Base-by-base conservation (phyloP, 345 rosid genomes). In the Gynandropsis gynandra region DNA sequence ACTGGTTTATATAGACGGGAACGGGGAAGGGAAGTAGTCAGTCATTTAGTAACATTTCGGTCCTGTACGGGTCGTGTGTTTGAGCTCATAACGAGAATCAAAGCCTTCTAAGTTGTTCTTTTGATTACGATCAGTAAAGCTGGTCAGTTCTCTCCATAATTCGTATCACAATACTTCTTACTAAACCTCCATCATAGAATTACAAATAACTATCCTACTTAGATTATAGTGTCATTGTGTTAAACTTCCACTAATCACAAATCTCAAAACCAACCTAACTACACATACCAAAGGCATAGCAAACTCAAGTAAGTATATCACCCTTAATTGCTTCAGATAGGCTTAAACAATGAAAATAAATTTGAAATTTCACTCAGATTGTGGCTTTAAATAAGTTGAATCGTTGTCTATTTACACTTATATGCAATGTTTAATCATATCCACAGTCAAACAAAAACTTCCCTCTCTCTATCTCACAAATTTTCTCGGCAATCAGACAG, bases 401-500 rank as follows among this genome's bases (percentile, higher is more conserved):
- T 13, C 11, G 15, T 1, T 10, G 8, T 10, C 41, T 37, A 37
- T 10, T 12, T 10, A 18, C 1, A 49, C 7, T 10, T 12, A 47
- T 19, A 4, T 9, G 50, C 50, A 5, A 3, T n/a, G n/a, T n/a
- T n/a, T n/a, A n/a, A n/a, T n/a, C n/a, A 43, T 8, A 6, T n/a
- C 9, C 33, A 4, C 33, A n/a, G n/a, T n/a, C n/a, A n/a, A n/a
- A n/a, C n/a, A 34, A 27, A 37, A 50, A 35, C 4, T 11, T 17
- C 14, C 21, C 3, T 14, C 36, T 10, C 21, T 63, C n/a, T 16
- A 8, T 13, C 36, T 16, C 19, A 17, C 52, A 34, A 27, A 47
- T 24, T 50, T 58, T 47, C 33, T 43, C 33, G 1, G 15, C 33
- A 56, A 42, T 19, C 52, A 54, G 61, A 42, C 19, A 38, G 13